phyloP scores from a whole-genome alignment of 306 rosid genomes.

The Mimosa pudica region DNA sequence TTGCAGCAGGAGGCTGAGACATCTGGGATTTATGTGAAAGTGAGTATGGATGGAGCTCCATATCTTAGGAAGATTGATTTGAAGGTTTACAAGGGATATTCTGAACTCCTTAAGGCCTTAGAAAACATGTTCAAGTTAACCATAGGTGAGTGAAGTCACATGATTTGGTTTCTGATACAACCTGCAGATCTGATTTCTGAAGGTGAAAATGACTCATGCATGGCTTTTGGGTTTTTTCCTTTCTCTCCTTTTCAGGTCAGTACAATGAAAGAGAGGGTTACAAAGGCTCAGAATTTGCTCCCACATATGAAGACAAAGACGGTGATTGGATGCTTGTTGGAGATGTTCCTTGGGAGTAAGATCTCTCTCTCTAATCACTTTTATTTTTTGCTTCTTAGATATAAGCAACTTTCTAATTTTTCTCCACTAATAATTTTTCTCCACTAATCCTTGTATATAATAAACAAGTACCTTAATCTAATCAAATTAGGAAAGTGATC shows the following conservation, averaged over 20 bases:
- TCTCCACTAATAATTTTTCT: too few species aligned
- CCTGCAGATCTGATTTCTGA: conserved; percentile 8
- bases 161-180: neutral
- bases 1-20: conserved; percentile 60
- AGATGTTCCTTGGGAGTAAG: conserved; percentile 94
- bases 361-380: neutral
- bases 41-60: conserved; percentile 92
- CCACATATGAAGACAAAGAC: conserved; percentile 85
- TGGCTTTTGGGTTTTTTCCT: neutral
- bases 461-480: too few species aligned
- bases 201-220: neutral
- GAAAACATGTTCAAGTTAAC: conserved; percentile 73
- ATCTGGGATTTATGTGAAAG: conserved; percentile 67
- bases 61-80: conserved; percentile 79
- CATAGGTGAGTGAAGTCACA: conserved; percentile 42
- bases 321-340: conserved; percentile 93
- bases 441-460: too few species aligned
- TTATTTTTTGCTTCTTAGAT: too few species aligned
- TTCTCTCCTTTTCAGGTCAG: conserved; percentile 44
- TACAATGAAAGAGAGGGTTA: conserved; percentile 84
- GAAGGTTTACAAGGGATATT: conserved; percentile 51
- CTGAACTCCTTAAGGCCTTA: conserved; percentile 62
- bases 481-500: too few species aligned
- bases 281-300: conserved; percentile 75
- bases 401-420: too few species aligned